Base-by-base conservation (phyloP, 495 filamentous ascomycete species). In the Trichoderma erinaceum region DNA sequence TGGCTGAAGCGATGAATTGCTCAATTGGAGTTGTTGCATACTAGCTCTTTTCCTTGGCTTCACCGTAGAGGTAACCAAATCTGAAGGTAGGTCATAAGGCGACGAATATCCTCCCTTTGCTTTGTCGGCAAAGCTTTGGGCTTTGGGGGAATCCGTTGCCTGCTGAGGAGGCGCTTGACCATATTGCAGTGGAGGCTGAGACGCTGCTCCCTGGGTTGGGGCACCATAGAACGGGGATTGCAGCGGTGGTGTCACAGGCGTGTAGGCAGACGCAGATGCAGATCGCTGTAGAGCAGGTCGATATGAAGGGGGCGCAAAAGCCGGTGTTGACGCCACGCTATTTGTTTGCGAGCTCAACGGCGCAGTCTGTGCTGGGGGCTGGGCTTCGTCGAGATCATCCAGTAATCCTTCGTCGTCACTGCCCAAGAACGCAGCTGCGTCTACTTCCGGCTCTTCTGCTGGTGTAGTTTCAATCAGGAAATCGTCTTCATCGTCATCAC, bases 1-100 rank as follows among this genome's bases (percentile, higher is more conserved):
- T 7, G 81, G 77, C 44, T 77, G 71, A 41, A 74, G 74, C 21
- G 74, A 78, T 38, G 72, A 69, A 23, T 63, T 71, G 66, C 67
- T 71, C 52, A 71, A 70, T 58, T 75, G 76, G 63, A 73, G 77
- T 46, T 80, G 79, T 52, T 79, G 80, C 65, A 76, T 77, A 67
- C 78, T 84, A 63, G 76, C 75, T 67, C 85, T 78, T 79, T 86
- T 87, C 77, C 85, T 84, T 38, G 89, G 89, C 66, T 86, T 86
- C 21, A 88, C 83, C 18, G 97, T 83, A n/a, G n/a, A 50, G n/a
- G 41, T 46, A 11, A 66, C 27, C n/a, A 66, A n/a, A 63, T 97
- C 94, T 78, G 96, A 92, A 3, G 95, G 95, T 4, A 99, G 84
- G 76, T 99, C 95, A 71, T 97, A 99, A 4, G 95, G 95, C 29